These are phyloP conservation scores for Circinella minor DNA, from an alignment of 371 early-diverging fungal species.

Conservation along the genomic window DNA sequence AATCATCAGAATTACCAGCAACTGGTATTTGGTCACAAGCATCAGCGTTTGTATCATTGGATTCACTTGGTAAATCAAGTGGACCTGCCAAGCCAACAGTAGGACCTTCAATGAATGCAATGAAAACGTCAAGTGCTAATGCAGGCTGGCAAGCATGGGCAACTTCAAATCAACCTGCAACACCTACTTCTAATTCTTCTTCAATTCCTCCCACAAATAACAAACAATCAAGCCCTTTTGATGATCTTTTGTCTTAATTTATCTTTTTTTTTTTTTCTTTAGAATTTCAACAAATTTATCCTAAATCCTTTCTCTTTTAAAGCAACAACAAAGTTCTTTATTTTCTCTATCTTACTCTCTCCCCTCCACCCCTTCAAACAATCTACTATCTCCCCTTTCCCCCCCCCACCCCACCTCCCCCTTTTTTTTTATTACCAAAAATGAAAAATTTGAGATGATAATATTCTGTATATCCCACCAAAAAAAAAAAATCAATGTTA, in stretches of 20 bases:
- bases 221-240: conserved; percentile 33
- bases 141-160: conserved; percentile 55
- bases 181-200: conserved; percentile 2
- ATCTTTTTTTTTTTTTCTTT: neutral
- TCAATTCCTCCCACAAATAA: conserved; percentile 11
- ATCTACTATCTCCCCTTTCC: too few species aligned
- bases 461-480: too few species aligned
- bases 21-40: conserved; percentile 65
- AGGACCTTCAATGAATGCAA: conserved; percentile 65
- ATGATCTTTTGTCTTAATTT: conserved; percentile 43
- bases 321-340: too few species aligned
- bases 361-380: too few species aligned
- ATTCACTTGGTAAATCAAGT: conserved; percentile 58
- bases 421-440: too few species aligned
- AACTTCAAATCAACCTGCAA: conserved; percentile 19
- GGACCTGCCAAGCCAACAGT: conserved; percentile 34
- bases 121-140: conserved; percentile 48
- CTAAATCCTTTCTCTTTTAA: too few species aligned
- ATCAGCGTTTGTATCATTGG: conserved; percentile 58
- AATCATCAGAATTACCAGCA: conserved; percentile 21
- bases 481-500: too few species aligned
- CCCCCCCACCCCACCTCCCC: too few species aligned
- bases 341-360: too few species aligned
- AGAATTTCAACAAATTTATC: too few species aligned
- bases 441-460: too few species aligned